These are phyloP conservation scores for Wickerhamomyces sp. DNA, from an alignment of 1,139 yeast genomes.

Conservation along the genomic window DNA sequence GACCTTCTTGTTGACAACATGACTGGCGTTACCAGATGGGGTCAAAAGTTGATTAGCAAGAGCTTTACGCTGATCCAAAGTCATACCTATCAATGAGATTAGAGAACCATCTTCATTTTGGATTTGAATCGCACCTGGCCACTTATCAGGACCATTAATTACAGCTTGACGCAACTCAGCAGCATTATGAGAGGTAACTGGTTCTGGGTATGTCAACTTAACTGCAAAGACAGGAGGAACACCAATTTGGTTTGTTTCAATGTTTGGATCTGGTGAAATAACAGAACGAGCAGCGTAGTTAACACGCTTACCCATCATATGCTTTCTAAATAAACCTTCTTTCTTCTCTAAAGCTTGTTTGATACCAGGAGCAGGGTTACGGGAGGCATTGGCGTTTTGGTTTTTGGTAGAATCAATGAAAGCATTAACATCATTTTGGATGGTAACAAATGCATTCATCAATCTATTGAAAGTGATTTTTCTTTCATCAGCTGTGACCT, in stretches of 20 bases:
- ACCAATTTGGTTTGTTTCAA: slow-evolving; percentile 97
- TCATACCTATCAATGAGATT: slow-evolving; percentile 81
- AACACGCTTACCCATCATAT: slow-evolving; percentile 99
- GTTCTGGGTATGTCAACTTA: slow-evolving; percentile 95
- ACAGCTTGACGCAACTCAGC: slow-evolving; percentile 92
- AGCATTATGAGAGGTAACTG: slow-evolving; percentile 91
- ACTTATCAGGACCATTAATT: slow-evolving; percentile 91
- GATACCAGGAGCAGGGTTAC: slow-evolving; percentile 85
- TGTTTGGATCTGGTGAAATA: slow-evolving; percentile 97
- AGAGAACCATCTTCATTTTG: slow-evolving; percentile 95
- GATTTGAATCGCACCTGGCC: slow-evolving; percentile 98
- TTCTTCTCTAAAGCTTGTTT: slow-evolving; percentile 98
- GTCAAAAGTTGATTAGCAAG: slow-evolving; percentile 91
- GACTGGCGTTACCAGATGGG: slow-evolving; percentile 52
- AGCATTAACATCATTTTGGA: slow-evolving; percentile 93
- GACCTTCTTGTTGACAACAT: slow-evolving; percentile 83
- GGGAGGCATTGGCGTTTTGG: slow-evolving; percentile 57
- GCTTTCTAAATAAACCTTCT: slow-evolving; percentile 96
- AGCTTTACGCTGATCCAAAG: slow-evolving; percentile 92
- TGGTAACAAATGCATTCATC: slow-evolving; percentile 91
- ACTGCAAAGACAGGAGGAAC: slow-evolving; percentile 98
- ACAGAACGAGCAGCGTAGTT: slow-evolving; percentile 98
- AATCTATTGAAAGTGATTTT: slow-evolving; percentile 78
- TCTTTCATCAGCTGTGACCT: slow-evolving; percentile 61
- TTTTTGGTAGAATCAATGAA: slow-evolving; percentile 90